Percentiles rank a stretch among this genome's conserved stretches.
phyloP scores from a whole-genome alignment of 441 rosid species.

The Bocquillonia castaneifolia region DNA sequence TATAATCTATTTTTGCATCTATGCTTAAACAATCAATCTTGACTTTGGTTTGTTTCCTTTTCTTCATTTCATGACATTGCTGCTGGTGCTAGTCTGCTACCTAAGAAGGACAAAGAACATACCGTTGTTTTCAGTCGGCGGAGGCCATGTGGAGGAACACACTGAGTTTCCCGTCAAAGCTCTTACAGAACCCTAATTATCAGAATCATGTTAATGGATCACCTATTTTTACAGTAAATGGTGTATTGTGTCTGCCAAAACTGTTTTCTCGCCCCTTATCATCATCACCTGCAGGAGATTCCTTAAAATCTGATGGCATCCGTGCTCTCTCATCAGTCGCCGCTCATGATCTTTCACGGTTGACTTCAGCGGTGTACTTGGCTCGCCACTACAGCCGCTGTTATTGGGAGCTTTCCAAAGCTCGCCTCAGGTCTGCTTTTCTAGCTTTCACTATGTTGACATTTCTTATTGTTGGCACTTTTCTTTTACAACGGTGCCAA shows the following conservation, averaged over 20 bases:
- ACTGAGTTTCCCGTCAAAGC: constrained; percentile 11
- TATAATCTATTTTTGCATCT: no score
- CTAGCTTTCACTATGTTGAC: neutral
- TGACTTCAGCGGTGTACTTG: constrained; percentile 26
- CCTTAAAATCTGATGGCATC: constrained; percentile 38
- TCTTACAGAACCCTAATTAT: constrained; percentile 12
- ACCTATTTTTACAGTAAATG: constrained; percentile 20
- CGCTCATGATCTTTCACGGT: constrained; percentile 24
- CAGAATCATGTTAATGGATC: constrained; percentile 1
- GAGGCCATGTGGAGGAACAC: constrained; percentile 29
- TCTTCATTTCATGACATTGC: no score
- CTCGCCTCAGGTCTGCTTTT: constrained; percentile 67
- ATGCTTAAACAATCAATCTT: no score
- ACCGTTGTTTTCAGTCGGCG: no score
- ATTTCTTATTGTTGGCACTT: no score
- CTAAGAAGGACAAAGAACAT: no score
- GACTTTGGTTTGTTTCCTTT: no score
- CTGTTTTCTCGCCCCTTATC: neutral
- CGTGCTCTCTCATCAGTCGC: constrained; percentile 33
- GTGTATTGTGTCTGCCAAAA: constrained; percentile 4
- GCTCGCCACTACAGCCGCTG: constrained; percentile 66
- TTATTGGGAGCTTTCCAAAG: constrained; percentile 94
- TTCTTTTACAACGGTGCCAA: no score
- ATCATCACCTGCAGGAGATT: constrained; percentile 23
- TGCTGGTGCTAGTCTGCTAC: no score